A percentile compares a stretch with the other conserved stretches of the same genome.
Evolutionary conservation across 2,329 filamentous ascomycete genomes (phyloP).

Genomic region (Microsporum audouinii): DNA sequence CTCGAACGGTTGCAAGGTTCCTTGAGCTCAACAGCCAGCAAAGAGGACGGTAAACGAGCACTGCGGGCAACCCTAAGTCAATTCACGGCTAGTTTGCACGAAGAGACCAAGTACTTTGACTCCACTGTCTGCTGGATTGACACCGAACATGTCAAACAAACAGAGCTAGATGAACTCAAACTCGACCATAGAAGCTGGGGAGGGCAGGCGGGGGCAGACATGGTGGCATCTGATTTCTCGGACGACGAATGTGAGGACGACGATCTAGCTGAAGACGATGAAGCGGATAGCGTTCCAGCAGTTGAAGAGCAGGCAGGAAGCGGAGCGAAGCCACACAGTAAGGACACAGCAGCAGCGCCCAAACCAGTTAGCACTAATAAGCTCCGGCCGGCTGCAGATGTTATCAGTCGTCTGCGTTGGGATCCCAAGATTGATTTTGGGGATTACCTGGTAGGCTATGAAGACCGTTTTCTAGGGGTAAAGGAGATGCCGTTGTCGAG

Average conservation of each 20-base stretch:
- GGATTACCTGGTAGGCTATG: slow-evolving; percentile 43
- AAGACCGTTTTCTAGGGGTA: slow-evolving; percentile 42
- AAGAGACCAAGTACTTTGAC: slow-evolving; percentile 28
- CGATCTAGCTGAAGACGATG: slow-evolving; percentile 6
- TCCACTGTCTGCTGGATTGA: slow-evolving; percentile 25
- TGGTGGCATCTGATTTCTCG: slow-evolving; percentile 8
- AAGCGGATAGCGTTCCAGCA: background rate
- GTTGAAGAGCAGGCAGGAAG: background rate
- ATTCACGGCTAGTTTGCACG: slow-evolving; percentile 27
- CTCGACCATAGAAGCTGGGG: slow-evolving; percentile 15
- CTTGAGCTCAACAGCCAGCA: background rate
- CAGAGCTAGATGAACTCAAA: slow-evolving; percentile 13
- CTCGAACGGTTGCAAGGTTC: slow-evolving; percentile 25
- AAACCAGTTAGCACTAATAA: slow-evolving; percentile 6
- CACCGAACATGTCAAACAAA: slow-evolving; percentile 21
- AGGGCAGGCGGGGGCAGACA: background rate
- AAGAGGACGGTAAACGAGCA: slow-evolving; percentile 34
- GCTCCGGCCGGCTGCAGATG: slow-evolving; percentile 26
- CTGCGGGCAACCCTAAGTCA: slow-evolving; percentile 30
- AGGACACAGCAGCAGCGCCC: background rate
- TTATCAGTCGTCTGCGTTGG: slow-evolving; percentile 42
- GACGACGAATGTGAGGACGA: slow-evolving; percentile 10
- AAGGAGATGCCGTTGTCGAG: slow-evolving; percentile 37
- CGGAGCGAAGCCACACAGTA: background rate
- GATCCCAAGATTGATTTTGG: slow-evolving; percentile 35